Percentiles rank a stretch among this genome's conserved stretches.
Conservation (phyloP, 345 rosid species). For the Raphanus sativus region DNA sequence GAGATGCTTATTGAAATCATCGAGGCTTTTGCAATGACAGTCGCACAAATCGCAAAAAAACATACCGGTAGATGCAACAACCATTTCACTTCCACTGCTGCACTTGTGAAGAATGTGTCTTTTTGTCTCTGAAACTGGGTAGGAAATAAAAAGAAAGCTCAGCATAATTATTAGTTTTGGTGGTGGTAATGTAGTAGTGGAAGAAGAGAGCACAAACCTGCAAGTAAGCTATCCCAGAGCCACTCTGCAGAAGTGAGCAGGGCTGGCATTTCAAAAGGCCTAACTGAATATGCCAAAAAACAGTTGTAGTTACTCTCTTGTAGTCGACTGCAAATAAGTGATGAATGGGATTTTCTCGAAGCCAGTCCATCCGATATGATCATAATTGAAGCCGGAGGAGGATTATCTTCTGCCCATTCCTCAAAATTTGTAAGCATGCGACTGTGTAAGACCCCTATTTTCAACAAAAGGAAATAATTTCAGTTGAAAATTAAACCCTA, state of each 20-base stretch:
- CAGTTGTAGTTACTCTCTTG: too few relatives aligned
- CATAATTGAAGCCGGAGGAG: constrained; percentile 11
- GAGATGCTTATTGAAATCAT: constrained; percentile 6
- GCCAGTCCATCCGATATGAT: background rate
- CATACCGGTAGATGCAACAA: background rate
- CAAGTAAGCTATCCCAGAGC: too few relatives aligned
- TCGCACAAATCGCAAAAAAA: background rate
- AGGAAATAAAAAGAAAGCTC: too few relatives aligned
- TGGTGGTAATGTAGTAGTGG: background rate
- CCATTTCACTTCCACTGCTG: background rate
- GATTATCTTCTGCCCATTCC: background rate
- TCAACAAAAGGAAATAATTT: background rate
- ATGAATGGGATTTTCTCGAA: background rate
- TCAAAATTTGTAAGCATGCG: background rate
- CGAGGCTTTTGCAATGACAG: background rate
- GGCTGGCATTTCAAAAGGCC: too few relatives aligned
- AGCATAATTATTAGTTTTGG: background rate
- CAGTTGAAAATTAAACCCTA: too few relatives aligned
- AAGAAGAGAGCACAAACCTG: too few relatives aligned
- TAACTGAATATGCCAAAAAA: background rate
- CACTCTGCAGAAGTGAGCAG: too few relatives aligned
- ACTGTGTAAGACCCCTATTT: background rate
- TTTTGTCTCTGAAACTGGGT: background rate
- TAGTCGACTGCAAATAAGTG: too few relatives aligned
- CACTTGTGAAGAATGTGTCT: background rate